Evolutionary conservation across 176 grass and related monocot species (phyloP).

Genomic region (Typha latifolia): DNA sequence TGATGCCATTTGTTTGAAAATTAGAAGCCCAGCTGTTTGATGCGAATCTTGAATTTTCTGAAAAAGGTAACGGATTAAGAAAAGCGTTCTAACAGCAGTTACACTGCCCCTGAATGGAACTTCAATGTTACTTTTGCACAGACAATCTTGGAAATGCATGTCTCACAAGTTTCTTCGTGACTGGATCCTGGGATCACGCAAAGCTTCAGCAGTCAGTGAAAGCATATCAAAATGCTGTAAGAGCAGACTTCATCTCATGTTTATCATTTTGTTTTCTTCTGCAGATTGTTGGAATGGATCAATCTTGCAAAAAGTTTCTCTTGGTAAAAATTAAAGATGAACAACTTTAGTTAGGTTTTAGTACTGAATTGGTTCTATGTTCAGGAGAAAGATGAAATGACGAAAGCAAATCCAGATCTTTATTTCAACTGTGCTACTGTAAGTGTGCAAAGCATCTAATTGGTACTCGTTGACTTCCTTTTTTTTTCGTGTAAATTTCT

Average conservation of each 20-base stretch:
- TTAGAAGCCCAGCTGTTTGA: no score
- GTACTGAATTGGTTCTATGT: slow-evolving; percentile 12
- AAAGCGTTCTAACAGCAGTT: no score
- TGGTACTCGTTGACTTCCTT: background rate
- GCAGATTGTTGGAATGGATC: background rate
- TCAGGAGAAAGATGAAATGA: slow-evolving; percentile 82
- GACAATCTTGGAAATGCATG: slow-evolving; percentile 98
- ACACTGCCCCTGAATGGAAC: no score
- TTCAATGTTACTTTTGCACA: slow-evolving; percentile 19
- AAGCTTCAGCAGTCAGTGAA: slow-evolving; percentile 77
- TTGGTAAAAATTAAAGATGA: no score
- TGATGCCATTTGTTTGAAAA: no score
- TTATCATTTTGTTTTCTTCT: background rate
- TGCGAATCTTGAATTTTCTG: no score
- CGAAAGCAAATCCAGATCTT: slow-evolving; percentile 78
- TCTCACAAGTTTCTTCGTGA: slow-evolving; percentile 86
- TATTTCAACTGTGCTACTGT: slow-evolving; percentile 86
- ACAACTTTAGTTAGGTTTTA: background rate
- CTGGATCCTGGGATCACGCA: slow-evolving; percentile 65
- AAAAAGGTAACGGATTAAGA: no score
- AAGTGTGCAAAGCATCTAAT: slow-evolving; percentile 26
- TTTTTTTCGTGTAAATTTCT: background rate
- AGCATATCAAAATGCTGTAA: slow-evolving; percentile 99
- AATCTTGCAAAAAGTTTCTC: background rate
- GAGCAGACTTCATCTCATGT: slow-evolving; percentile 5